phyloP scores from a whole-genome alignment of 2,329 filamentous ascomycete species.

The Calycina marina region DNA sequence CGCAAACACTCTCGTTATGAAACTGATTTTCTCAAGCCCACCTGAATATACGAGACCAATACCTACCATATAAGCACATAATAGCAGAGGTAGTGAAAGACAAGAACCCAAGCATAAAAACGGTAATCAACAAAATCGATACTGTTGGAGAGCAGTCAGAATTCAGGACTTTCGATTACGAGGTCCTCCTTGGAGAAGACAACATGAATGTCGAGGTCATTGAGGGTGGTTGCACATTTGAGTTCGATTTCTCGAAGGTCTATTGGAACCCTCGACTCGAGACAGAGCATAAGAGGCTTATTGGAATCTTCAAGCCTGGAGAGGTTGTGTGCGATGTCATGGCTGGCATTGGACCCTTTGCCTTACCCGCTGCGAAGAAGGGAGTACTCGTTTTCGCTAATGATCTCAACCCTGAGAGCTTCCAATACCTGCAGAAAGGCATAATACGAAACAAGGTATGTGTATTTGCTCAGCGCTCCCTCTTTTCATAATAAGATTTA shows the following conservation, averaged over 20 bases:
- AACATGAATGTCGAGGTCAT: conserved; percentile 72
- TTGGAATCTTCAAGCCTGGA: conserved; percentile 62
- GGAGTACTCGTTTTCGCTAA: conserved; percentile 92
- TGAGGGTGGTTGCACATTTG: conserved; percentile 75
- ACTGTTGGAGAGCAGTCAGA: conserved; percentile 74
- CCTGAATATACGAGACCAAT: conserved; percentile 73
- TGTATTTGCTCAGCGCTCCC: not conserved
- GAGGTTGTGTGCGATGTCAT: conserved; percentile 93
- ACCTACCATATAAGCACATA: conserved; percentile 70
- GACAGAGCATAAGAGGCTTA: conserved; percentile 72
- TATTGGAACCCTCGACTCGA: conserved; percentile 96
- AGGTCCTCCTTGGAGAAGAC: conserved; percentile 69
- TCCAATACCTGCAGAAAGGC: conserved; percentile 54
- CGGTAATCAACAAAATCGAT: conserved; percentile 92
- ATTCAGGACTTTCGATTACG: conserved; percentile 86
- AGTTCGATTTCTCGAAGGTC: conserved; percentile 88
- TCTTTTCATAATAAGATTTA: conserved; percentile 9
- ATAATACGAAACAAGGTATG: conserved; percentile 66
- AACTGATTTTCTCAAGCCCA: conserved; percentile 42
- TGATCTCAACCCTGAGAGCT: conserved; percentile 88
- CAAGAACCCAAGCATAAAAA: conserved; percentile 70
- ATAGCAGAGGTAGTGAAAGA: conserved; percentile 78
- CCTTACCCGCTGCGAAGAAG: conserved; percentile 78
- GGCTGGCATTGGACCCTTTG: conserved; percentile 94
- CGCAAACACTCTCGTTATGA: not conserved